Evolutionary conservation across 192 early-diverging fungal genomes (phyloP).

Genomic region (Paraglomus brasilianum): DNA sequence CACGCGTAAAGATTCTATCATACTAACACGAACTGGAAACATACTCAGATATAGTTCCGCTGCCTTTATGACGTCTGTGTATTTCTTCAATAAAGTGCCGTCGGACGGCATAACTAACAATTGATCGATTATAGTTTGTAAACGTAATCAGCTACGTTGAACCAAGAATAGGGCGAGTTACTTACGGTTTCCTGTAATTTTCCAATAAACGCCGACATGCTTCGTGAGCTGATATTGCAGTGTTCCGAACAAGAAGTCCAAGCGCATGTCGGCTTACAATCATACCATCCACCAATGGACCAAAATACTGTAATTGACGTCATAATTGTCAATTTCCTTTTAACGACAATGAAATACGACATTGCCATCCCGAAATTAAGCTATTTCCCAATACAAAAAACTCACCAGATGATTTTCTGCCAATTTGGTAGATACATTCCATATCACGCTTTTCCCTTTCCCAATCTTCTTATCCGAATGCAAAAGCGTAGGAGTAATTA

Average conservation of each 20-base stretch:
- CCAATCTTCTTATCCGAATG: constrained; percentile 9
- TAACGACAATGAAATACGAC: no score
- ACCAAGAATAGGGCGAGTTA: constrained; percentile 13
- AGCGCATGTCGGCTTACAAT: constrained; percentile 65
- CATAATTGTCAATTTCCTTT: constrained; percentile 10
- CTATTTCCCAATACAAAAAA: not conserved
- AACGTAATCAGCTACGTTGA: not conserved
- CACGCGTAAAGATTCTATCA: not conserved
- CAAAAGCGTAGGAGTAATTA: constrained; percentile 43
- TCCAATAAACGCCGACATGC: constrained; percentile 54
- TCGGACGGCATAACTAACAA: constrained; percentile 32
- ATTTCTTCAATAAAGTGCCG: constrained; percentile 51
- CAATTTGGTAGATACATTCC: constrained; percentile 35
- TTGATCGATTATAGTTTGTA: not conserved
- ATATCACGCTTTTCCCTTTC: constrained; percentile 28
- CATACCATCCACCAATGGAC: constrained; percentile 75
- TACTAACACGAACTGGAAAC: constrained; percentile 10
- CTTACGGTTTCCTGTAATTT: constrained; percentile 57
- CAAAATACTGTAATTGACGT: constrained; percentile 48
- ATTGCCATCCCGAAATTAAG: not conserved
- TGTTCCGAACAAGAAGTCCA: constrained; percentile 67
- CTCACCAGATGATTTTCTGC: constrained; percentile 54
- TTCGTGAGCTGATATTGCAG: constrained; percentile 66
- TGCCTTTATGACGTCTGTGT: constrained; percentile 37
- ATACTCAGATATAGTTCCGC: constrained; percentile 44